Base-by-base conservation (phyloP, 2,329 filamentous ascomycete genomes). In the Amylocarpus encephaloides region DNA sequence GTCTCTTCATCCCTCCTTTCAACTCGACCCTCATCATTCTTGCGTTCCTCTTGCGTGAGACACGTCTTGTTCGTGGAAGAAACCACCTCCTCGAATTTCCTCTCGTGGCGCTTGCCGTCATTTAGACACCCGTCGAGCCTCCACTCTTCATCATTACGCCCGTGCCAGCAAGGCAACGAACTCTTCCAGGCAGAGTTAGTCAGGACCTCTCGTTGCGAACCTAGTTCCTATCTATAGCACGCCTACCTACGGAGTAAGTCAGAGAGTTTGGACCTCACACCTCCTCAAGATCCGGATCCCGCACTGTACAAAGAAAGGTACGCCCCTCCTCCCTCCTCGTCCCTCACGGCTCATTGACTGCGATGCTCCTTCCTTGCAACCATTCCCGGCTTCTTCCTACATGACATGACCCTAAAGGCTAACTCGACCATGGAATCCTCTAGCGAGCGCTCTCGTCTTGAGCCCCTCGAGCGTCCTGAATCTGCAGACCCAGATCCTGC, bases 361-460 rank as follows among this genome's bases (percentile, higher is more conserved):
- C 43, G n/a, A 11, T 41, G 19, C 19, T 43, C 19, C 42, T 26
- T 40, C 13, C 40, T 41, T 26, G 18, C 44, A 39, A 35, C 35
- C 35, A 22, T 40, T 35, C 19, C 15, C 46, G 30, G 36, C 38
- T 36, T 26, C 32, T 49, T 19, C 46, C 33, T 44, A 49, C 40
- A 60, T 58, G 52, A 54, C 50, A 59, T 62, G 55, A 59, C 51
- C 51, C 40, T 34, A 51, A 59, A 59, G 57, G 61, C 64, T 66
- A 66, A 65, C 59, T 19, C 42, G 49, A 55, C 55, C 32, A 65
- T 66, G 64, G 55, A 54, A 51, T 43, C 54, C 19, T 53, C 54
- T 56, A 65, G 61, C 51, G 51, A 56, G 29, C 51, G 43, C 41
- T 53, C 50, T 32, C 43, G 50, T 54, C 54, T 53, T 26, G 9